Percentiles rank a stretch among this genome's conserved stretches.
Evolutionary conservation across 208 protist genomes (phyloP).

Genomic region (Trypanosoma scelopori): DNA sequence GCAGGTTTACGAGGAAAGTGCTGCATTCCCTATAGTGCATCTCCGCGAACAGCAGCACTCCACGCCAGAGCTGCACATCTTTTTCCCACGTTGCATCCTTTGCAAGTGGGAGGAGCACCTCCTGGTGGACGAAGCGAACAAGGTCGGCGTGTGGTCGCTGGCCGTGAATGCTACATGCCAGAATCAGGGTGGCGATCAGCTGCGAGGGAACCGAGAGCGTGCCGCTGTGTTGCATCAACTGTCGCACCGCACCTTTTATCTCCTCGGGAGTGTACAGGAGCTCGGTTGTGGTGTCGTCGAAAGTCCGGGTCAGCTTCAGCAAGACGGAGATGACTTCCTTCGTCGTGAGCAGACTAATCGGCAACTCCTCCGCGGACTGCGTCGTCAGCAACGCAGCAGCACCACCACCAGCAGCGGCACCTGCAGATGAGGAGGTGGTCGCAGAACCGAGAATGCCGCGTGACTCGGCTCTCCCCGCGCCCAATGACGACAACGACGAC

Average conservation of each 20-base stretch:
- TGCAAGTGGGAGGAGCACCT: slow-evolving; percentile 57
- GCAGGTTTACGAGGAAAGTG: slow-evolving; percentile 68
- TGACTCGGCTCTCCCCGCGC: slow-evolving; percentile 11
- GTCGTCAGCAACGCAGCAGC: neutral
- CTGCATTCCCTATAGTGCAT: slow-evolving; percentile 75
- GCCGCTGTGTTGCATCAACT: slow-evolving; percentile 41
- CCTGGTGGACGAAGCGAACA: slow-evolving; percentile 51
- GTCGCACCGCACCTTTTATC: slow-evolving; percentile 49
- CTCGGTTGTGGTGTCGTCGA: slow-evolving; percentile 44
- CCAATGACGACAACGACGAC: neutral
- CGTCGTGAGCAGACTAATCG: slow-evolving; percentile 57
- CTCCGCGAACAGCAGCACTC: slow-evolving; percentile 66
- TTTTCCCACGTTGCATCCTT: slow-evolving; percentile 55
- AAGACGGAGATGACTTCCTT: slow-evolving; percentile 63
- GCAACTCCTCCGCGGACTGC: slow-evolving; percentile 11
- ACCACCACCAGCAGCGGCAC: neutral
- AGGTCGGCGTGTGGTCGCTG: slow-evolving; percentile 39
- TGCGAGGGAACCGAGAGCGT: slow-evolving; percentile 56
- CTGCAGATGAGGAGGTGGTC: slow-evolving; percentile 7
- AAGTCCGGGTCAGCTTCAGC: slow-evolving; percentile 55
- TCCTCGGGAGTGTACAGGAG: slow-evolving; percentile 55
- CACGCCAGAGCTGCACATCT: slow-evolving; percentile 68
- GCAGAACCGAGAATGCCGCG: slow-evolving; percentile 25
- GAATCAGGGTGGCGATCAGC: slow-evolving; percentile 74
- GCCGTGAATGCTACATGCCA: slow-evolving; percentile 35